Conservation (phyloP, 1,139 yeast species). For the Chernovozyma sophiae-reginae region DNA sequence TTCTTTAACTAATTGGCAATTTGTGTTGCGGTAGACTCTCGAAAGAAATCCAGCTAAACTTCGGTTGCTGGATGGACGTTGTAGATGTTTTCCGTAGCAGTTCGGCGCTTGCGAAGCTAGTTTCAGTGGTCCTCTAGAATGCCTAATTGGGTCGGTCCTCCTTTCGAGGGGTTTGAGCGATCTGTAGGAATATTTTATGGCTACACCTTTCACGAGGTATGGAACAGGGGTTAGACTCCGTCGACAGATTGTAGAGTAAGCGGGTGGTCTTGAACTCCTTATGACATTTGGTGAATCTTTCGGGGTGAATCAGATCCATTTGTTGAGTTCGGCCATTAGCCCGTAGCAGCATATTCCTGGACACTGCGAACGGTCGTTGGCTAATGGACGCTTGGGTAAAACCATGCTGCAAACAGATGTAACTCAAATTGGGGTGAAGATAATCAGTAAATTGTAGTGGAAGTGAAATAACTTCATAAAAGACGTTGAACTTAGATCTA, state of each 20-base stretch:
- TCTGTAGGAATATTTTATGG: slow-evolving; percentile 11
- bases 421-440: too few species aligned
- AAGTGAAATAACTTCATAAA: too few species aligned
- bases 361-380: slow-evolving; percentile 82
- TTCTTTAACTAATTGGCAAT: slow-evolving; percentile 31
- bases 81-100: slow-evolving; percentile 48
- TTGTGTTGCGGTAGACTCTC: slow-evolving; percentile 50
- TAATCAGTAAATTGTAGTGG: too few species aligned
- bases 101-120: slow-evolving; percentile 72
- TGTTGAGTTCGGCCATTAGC: slow-evolving; percentile 54
- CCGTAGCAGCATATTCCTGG: slow-evolving; percentile 86
- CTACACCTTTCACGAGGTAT: slow-evolving; percentile 30
- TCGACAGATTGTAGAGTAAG: slow-evolving; percentile 73
- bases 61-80: slow-evolving; percentile 24
- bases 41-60: slow-evolving; percentile 25
- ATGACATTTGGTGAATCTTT: slow-evolving; percentile 2
- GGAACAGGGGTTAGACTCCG: slow-evolving; percentile 76
- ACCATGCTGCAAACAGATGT: slow-evolving; percentile 77
- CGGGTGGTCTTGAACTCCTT: slow-evolving; percentile 64
- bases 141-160: slow-evolving; percentile 39
- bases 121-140: slow-evolving; percentile 20
- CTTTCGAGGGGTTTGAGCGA: slow-evolving; percentile 52
- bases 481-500: too few species aligned
- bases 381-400: slow-evolving; percentile 85
- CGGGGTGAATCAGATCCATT: too few species aligned